Evolutionary conservation across 495 filamentous ascomycete genomes (phyloP), one percentile per base, ranked within the genome.

Genomic region (Bombardia bombarda): DNA sequence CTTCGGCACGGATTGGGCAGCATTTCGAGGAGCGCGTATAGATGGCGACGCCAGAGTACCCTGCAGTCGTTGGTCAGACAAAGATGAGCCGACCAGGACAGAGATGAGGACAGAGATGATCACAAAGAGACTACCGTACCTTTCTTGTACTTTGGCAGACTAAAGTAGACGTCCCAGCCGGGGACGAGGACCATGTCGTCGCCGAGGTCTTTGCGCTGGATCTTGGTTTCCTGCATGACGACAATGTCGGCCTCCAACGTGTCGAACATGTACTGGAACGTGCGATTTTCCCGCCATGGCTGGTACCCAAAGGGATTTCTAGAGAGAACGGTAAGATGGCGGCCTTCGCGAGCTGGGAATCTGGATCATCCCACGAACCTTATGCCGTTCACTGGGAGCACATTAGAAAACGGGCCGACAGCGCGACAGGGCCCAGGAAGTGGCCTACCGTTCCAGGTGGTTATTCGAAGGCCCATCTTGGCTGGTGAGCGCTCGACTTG

Each of bases 131-230:
- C 13, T 22, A 5, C 1, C 24, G 12, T 60, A 86, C 90, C 92
- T 67, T 97, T 95, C 65, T 96, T 96, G 51, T 92, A 72, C 57
- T 79, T 84, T 7, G 92, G 92, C 6, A 98, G 72, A 56, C 87
- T 95, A 64, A 95, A 96, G 60, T 81, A 95, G 50, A 89, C 94
- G 60, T 98, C 92, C 92, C 92, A 98, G 19, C 92, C 92, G 0
- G 87, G 81, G 0, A 98, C 82, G 4, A 96, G 62, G 12, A 98
- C 89, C 90, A 98, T 96, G 58, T 95, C 92, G 69, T 97, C 92
- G 21, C 73, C 70, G 2, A 98, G 72, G 52, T 98, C 90, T 57
- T 95, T 96, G 17, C 84, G 77, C 57, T 98, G 92, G 38, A 98
- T 96, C 66, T 95, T 98, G 20, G 87, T 83, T 61, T 98, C 92